A percentile compares a stretch with the other conserved stretches of the same genome.
Evolutionary conservation across 208 protist species (phyloP).

Genomic region (Porcisia deanei): DNA sequence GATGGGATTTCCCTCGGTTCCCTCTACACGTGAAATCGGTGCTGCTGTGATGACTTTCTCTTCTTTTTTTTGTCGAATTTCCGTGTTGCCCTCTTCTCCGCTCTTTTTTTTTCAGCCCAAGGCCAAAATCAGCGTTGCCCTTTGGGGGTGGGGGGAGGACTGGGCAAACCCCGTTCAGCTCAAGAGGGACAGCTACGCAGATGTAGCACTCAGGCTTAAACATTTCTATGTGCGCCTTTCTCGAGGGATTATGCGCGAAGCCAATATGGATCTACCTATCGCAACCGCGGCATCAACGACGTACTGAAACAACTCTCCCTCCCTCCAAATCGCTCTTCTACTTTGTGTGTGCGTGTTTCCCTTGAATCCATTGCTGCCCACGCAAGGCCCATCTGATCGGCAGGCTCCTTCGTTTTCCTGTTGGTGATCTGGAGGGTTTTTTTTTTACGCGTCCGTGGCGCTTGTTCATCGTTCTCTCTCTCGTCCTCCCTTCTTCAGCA

Average conservation of each 20-base stretch:
- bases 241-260: too few relatives aligned
- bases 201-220: too few relatives aligned
- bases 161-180: too few relatives aligned
- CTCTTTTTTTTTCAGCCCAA: background rate
- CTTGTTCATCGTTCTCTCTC: background rate
- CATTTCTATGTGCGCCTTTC: too few relatives aligned
- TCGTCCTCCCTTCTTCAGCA: background rate
- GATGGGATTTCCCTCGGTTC: slow-evolving; percentile 3
- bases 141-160: background rate
- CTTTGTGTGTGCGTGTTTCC: background rate
- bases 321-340: background rate
- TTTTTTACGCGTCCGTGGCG: background rate
- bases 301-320: too few relatives aligned
- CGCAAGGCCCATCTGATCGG: background rate
- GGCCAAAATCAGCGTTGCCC: background rate
- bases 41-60: background rate
- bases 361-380: too few relatives aligned
- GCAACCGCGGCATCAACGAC: too few relatives aligned
- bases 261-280: too few relatives aligned
- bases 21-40: background rate
- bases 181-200: too few relatives aligned
- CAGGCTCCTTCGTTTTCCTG: background rate
- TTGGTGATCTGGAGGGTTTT: background rate
- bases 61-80: background rate
- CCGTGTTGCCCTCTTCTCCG: background rate